These are phyloP conservation scores for Lanmaoa rubissima DNA, from an alignment of 768 basidiomycete genomes.

Conservation along the genomic window DNA sequence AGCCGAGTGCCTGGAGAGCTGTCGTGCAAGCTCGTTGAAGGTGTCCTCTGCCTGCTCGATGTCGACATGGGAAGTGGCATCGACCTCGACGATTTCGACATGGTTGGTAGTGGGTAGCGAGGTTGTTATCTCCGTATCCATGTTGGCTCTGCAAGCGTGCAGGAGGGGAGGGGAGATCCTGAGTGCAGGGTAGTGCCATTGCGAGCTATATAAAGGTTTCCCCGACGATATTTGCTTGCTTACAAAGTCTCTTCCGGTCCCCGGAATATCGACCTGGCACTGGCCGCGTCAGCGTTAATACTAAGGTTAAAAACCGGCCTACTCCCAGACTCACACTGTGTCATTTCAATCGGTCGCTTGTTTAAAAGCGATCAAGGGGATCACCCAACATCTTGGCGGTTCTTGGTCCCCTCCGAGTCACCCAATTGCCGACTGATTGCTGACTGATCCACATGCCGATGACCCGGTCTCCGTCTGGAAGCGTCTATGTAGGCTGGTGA, in stretches of 20 bases:
- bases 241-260: slow-evolving; percentile 9
- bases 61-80: slow-evolving; percentile 41
- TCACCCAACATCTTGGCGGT: background rate
- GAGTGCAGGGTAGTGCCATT: background rate
- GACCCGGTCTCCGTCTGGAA: too few relatives aligned
- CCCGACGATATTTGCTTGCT: slow-evolving; percentile 1
- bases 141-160: background rate
- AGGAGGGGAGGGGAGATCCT: background rate
- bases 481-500: too few relatives aligned
- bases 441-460: too few relatives aligned
- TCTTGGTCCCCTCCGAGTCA: background rate
- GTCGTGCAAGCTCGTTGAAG: slow-evolving; percentile 54
- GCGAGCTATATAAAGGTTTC: slow-evolving; percentile 15
- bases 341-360: background rate
- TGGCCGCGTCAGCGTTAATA: background rate
- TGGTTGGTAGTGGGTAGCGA: slow-evolving; percentile 3
- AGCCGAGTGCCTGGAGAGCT: slow-evolving; percentile 20
- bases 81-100: slow-evolving; percentile 21
- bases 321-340: background rate
- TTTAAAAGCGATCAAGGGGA: too few relatives aligned
- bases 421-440: too few relatives aligned
- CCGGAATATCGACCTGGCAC: background rate
- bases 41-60: slow-evolving; percentile 49
- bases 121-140: slow-evolving; percentile 4
- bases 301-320: background rate